These are phyloP conservation scores for Hypoxylon fuscum DNA, from an alignment of 495 filamentous ascomycete species.

Conservation along the genomic window DNA sequence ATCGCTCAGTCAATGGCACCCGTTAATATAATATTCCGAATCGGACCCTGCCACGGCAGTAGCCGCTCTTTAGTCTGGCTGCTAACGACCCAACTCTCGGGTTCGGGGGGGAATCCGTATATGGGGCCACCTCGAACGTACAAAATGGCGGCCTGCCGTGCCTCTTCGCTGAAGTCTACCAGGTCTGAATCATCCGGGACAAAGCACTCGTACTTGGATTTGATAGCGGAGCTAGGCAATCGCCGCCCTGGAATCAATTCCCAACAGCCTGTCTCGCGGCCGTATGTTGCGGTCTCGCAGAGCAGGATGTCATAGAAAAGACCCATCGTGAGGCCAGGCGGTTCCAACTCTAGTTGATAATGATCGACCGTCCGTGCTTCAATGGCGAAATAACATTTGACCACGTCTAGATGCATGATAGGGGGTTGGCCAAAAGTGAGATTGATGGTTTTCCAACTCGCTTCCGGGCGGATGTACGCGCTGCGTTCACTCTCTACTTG, in stretches of 20 bases:
- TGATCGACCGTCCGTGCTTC: slow-evolving; percentile 27
- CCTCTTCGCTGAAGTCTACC: slow-evolving; percentile 24
- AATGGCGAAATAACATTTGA: slow-evolving; percentile 27
- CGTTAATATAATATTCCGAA: slow-evolving; percentile 34
- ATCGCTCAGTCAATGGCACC: slow-evolving; percentile 25
- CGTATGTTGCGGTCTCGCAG: slow-evolving; percentile 37
- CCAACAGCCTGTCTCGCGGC: slow-evolving; percentile 37
- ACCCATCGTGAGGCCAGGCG: slow-evolving; percentile 39
- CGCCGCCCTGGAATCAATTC: slow-evolving; percentile 24
- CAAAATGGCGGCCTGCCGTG: slow-evolving; percentile 28
- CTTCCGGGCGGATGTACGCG: slow-evolving; percentile 32
- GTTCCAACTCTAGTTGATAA: slow-evolving; percentile 35
- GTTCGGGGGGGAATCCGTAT: neutral
- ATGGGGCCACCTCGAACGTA: slow-evolving; percentile 29
- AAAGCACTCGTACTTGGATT: slow-evolving; percentile 31
- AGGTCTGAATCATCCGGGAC: slow-evolving; percentile 29
- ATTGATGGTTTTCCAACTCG: slow-evolving; percentile 38
- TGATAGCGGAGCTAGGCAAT: slow-evolving; percentile 27
- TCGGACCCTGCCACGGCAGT: slow-evolving; percentile 35
- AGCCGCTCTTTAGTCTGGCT: slow-evolving; percentile 17
- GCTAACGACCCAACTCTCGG: slow-evolving; percentile 13
- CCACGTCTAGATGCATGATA: slow-evolving; percentile 34
- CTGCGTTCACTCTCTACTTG: slow-evolving; percentile 1
- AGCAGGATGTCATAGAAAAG: slow-evolving; percentile 38
- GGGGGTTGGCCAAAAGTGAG: slow-evolving; percentile 38